Base-by-base conservation (phyloP, 2,329 filamentous ascomycete genomes). In the Monilinia fructicola region DNA sequence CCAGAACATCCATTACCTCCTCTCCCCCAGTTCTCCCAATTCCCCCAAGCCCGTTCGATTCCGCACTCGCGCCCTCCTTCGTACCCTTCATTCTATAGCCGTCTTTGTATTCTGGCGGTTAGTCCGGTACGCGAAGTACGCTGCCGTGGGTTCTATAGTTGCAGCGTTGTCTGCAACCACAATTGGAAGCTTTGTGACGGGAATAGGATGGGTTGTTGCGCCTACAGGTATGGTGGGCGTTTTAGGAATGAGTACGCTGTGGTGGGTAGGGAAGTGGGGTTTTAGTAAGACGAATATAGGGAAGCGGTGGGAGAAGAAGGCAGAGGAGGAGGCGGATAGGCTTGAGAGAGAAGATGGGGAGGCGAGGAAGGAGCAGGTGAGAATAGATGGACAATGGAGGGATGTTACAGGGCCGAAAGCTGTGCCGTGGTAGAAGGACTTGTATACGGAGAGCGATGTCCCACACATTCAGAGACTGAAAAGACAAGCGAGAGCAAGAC, bases 41-140 rank as follows among this genome's bases (percentile, higher is more conserved):
- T 61, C 72, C 7, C 69, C 73, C 1, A 72, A 69, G 0, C 72
- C 75, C n/a, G 71, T 68, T 0, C 71, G 66, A 48, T 69, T 75
- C 2, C 74, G 75, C 7, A 76, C 75, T 10, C 72, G 75, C 12
- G 75, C 75, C 6, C 70, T 76, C 18, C 71, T 76, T 2, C 71
- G 73, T 10, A 70, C 72, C 7, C 68, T 76, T 1, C 75, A 70
- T 40, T 76, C 70, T 54, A 70, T 76, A 11, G 67, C 71, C 2
- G 65, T 74, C 23, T 76, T 76, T 52, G 56, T 76, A 18, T 76
- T 76, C 70, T 76, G 75, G 75, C 74, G 74, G 28, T 64, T 76
- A 1, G 73, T 76, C 0, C 71, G 75, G 26, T 76, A 76, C 65
- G 75, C 75, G n/a, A 75, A 75, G 54, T 76, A 75, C 54, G 74